These are phyloP conservation scores for Mimosa bimucronata DNA, from an alignment of 306 rosid genomes.

Conservation along the genomic window DNA sequence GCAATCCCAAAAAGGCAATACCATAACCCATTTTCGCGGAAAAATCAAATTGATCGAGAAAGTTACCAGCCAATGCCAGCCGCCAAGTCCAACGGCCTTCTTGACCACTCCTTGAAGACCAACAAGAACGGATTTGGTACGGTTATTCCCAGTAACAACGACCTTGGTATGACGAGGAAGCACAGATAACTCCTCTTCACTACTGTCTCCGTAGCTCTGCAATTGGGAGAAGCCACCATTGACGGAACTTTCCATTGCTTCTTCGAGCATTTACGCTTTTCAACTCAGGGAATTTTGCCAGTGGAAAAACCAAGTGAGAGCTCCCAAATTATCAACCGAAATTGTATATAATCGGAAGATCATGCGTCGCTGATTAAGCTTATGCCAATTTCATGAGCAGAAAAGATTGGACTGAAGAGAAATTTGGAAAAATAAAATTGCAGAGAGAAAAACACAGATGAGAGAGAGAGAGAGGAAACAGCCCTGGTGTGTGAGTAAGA, in stretches of 20 bases:
- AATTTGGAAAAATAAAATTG: constrained; percentile 39
- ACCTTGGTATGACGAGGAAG: constrained; percentile 82
- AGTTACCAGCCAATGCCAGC: constrained; percentile 91
- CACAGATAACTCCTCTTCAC: constrained; percentile 78
- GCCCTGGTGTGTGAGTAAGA: constrained; percentile 28
- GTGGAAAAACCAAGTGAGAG: constrained; percentile 51
- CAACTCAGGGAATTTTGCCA: constrained; percentile 48
- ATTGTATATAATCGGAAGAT: constrained; percentile 42
- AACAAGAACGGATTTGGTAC: constrained; percentile 79
- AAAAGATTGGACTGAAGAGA: constrained; percentile 28
- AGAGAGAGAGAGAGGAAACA: not conserved
- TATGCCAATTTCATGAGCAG: constrained; percentile 42
- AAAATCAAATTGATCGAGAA: constrained; percentile 15
- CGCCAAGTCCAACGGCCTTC: constrained; percentile 81
- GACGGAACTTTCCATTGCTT: constrained; percentile 67
- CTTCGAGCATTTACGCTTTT: constrained; percentile 57
- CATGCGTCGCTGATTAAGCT: constrained; percentile 47
- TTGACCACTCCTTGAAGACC: constrained; percentile 78
- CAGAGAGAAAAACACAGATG: constrained; percentile 48
- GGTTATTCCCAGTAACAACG: constrained; percentile 73
- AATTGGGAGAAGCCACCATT: constrained; percentile 70
- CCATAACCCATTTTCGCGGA: constrained; percentile 18
- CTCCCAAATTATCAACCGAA: constrained; percentile 31
- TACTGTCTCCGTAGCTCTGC: constrained; percentile 72
- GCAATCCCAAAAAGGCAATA: constrained; percentile 5